A percentile compares a stretch with the other conserved stretches of the same genome.
These are phyloP conservation scores for Lactifluus hygrophoroides DNA, from an alignment of 768 basidiomycete genomes.

Conservation along the genomic window DNA sequence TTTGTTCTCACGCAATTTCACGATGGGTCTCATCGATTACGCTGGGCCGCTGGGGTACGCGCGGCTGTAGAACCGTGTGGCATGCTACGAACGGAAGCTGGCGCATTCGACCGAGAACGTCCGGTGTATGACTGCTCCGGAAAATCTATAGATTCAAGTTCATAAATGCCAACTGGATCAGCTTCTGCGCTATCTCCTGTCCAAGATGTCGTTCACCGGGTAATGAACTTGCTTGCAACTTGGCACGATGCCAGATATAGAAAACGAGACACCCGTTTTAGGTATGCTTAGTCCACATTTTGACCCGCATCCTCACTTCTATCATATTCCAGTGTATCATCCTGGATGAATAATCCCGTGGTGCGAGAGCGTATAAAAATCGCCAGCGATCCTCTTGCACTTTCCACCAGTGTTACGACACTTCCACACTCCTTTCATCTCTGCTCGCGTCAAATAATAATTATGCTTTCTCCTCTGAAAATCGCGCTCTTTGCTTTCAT, in stretches of 20 bases:
- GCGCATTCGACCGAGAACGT: not conserved
- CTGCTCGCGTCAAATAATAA: not conserved
- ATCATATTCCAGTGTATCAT: not conserved
- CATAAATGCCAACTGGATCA: not conserved
- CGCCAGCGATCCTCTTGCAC: not conserved
- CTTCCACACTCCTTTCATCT: not conserved
- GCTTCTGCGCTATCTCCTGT: constrained; percentile 7
- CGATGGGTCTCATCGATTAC: not conserved
- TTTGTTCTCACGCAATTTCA: not conserved
- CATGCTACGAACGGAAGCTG: too few relatives aligned
- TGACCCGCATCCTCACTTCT: not conserved
- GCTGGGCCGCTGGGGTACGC: not conserved
- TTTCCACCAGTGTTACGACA: not conserved
- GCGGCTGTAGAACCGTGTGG: not conserved
- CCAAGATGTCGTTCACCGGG: not conserved
- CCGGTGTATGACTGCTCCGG: too few relatives aligned
- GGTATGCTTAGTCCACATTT: not conserved
- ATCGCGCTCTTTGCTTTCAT: constrained; percentile 4
- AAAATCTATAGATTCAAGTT: not conserved
- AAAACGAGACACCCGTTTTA: not conserved
- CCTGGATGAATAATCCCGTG: not conserved
- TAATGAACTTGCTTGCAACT: not conserved
- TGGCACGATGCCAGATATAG: not conserved
- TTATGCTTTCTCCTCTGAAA: constrained; percentile 4
- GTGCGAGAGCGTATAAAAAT: not conserved